Percentiles rank a stretch among this genome's conserved stretches.
phyloP scores from a whole-genome alignment of 495 filamentous ascomycete genomes.

The Talaromyces proteolyticus region DNA sequence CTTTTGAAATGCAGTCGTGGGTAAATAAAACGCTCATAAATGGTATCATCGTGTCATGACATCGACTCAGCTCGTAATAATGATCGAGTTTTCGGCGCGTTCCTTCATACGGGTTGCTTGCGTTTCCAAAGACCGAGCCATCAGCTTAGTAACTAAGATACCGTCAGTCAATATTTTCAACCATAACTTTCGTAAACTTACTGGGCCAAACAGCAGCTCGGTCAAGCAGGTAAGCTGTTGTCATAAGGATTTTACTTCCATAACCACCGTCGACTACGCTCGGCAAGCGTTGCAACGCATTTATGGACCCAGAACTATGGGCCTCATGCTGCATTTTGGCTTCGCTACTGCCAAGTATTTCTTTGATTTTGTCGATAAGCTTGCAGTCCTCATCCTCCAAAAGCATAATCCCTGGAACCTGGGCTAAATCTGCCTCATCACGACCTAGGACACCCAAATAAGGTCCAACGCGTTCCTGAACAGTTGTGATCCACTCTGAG shows the following conservation, averaged over 20 bases:
- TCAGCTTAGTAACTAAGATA: constrained; percentile 69
- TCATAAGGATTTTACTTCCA: constrained; percentile 77
- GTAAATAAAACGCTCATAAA: not conserved
- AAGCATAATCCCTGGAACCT: constrained; percentile 80
- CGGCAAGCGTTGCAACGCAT: constrained; percentile 45
- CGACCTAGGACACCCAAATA: constrained; percentile 83
- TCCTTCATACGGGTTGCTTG: constrained; percentile 79
- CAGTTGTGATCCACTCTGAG: constrained; percentile 91
- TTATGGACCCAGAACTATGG: constrained; percentile 39
- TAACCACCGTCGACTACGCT: constrained; percentile 64
- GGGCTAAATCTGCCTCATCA: constrained; percentile 68
- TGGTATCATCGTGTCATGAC: not conserved
- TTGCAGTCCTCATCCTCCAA: constrained; percentile 91
- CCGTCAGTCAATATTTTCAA: constrained; percentile 22
- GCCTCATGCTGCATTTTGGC: constrained; percentile 65
- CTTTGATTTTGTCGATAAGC: constrained; percentile 76
- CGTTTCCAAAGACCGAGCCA: constrained; percentile 78
- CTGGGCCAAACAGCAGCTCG: constrained; percentile 90
- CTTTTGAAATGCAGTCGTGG: constrained; percentile 1
- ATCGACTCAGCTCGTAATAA: constrained; percentile 26
- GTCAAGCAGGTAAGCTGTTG: constrained; percentile 86
- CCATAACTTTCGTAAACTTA: constrained; percentile 34
- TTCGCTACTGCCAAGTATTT: constrained; percentile 73
- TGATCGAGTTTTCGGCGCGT: constrained; percentile 59
- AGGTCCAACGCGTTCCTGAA: constrained; percentile 88